Base-by-base conservation (phyloP, 495 filamentous ascomycete genomes). In the Aspergillus sclerotioniger region DNA sequence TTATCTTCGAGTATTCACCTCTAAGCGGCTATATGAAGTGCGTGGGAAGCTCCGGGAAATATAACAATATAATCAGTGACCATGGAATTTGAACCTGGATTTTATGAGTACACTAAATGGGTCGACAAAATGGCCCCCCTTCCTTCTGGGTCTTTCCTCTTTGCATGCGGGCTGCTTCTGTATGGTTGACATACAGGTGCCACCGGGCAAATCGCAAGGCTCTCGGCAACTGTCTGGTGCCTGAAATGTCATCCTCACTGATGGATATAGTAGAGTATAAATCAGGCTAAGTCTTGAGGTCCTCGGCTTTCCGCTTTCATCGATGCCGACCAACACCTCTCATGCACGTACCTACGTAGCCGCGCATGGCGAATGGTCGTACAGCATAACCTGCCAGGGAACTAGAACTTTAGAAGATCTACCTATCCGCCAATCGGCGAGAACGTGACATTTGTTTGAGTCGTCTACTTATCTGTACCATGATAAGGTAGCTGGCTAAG, bases 261-360 rank as follows among this genome's bases (percentile, higher is more conserved):
- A 9, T 13, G 33, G 7, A 35, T 13, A 33, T 10, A 33, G 10
- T 33, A 10, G 31, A 6, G 6, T 10, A 35, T 35, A 35, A 6
- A 37, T 53, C 16, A 13, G 33, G 50, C 50, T 16, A 53, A 56
- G 28, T 12, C 12, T 46, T 16, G 19, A 47, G n/a, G 25, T 13
- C 41, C 46, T 51, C 63, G 63, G 63, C 51, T 62, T 66, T 56
- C 63, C 63, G 52, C 20, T 62, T 66, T 45, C 57, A 62, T 60
- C 54, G 15, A 54, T 56, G 31, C 63, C 56, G 59, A 35, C 16
- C 48, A 44, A 51, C 57, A 35, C 19, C 55, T 57, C 20, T 21
- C 33, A 51, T 57, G 44, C 21, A 12, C 25, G 25, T 25, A 12
- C 25, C 2, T 25, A 49, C 13, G 37, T 41, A 12, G 37, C 13